Percentiles rank a stretch among this genome's conserved stretches.
Evolutionary conservation across 371 early-diverging fungal species (phyloP).

Genomic region (Synchytrium microbalum): DNA sequence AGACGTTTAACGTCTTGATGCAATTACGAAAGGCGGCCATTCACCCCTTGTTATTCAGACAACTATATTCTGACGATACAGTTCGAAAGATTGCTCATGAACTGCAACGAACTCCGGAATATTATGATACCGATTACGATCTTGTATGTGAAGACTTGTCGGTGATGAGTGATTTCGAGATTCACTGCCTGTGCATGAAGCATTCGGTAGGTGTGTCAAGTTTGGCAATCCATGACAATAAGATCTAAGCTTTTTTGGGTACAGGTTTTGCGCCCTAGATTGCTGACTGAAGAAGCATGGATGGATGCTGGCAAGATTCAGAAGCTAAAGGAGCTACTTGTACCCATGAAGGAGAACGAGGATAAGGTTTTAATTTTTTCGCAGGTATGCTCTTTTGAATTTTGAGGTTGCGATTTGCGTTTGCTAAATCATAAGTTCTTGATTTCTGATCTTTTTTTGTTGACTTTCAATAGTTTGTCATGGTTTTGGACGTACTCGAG

Average conservation of each 20-base stretch:
- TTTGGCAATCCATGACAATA: neutral
- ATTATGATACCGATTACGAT: constrained; percentile 59
- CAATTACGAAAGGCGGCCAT: constrained; percentile 77
- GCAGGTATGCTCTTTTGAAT: neutral
- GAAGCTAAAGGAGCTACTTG: constrained; percentile 49
- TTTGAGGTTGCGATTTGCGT: no score
- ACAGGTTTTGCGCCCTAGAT: constrained; percentile 42
- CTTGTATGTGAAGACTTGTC: constrained; percentile 82
- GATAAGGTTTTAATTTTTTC: constrained; percentile 4
- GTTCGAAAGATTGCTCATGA: constrained; percentile 63
- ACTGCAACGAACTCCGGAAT: constrained; percentile 41
- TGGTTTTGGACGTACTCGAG: constrained; percentile 54
- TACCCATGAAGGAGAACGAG: constrained; percentile 31
- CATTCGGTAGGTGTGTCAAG: constrained; percentile 27
- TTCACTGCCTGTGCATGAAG: constrained; percentile 59
- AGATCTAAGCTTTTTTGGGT: neutral
- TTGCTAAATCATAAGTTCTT: no score
- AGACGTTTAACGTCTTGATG: constrained; percentile 64
- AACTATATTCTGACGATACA: constrained; percentile 47
- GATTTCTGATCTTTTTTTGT: constrained; percentile 22
- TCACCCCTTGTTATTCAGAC: constrained; percentile 74
- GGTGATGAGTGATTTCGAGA: constrained; percentile 77
- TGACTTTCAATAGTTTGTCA: constrained; percentile 77
- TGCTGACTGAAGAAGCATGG: constrained; percentile 51
- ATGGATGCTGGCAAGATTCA: constrained; percentile 74